Base-by-base conservation (phyloP, 129 eudicot genomes). In the Ambrosia trifida region DNA sequence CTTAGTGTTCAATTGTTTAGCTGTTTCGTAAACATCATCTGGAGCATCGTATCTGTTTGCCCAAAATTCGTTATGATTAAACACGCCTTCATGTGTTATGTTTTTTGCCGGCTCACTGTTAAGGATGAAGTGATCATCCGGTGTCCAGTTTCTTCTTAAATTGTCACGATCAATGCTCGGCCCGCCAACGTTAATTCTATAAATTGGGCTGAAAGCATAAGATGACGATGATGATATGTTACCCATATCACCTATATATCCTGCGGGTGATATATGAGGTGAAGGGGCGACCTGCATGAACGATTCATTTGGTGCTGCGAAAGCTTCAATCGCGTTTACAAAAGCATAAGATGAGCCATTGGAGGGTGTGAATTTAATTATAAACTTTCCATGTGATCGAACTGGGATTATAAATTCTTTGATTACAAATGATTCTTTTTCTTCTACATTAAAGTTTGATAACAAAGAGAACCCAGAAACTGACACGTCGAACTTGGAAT, bases 181-280 rank as follows among this genome's bases (percentile, higher is more conserved):
- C 7, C 90, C 94, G 7, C 94, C 96, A 33, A 87, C 85, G 53
- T 90, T 87, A 36, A 89, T 71, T 79, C 96, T 64, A 64, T 86
- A 45, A 45, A 80, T 38, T 4, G 80, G 79, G 38, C 38, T 74
- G 58, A 82, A 66, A 77, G 65, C 62, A 50, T 61, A 35, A 24
- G 78, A 58, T 0, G 71, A 24, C 28, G 28, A 24, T 36, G 43
- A 11, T 1, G 72, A 10, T 40, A 70, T 13, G 33, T 46, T 24
- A 31, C 19, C 24, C 54, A 69, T 13, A 3, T 45, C 17, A 1
- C 12, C 53, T 3, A 7, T 5, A 6, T 8, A 11, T 62, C 86
- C 85, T 17, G 33, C 11, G 33, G 66, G 47, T 5, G 78, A 72
- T 2, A 75, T 56, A 59, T 2, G 16, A 11, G 35, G 8, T 11